A percentile compares a stretch with the other conserved stretches of the same genome.
phyloP scores from a whole-genome alignment of 108 stramenopile species.

The Cylindrotheca closterium region DNA sequence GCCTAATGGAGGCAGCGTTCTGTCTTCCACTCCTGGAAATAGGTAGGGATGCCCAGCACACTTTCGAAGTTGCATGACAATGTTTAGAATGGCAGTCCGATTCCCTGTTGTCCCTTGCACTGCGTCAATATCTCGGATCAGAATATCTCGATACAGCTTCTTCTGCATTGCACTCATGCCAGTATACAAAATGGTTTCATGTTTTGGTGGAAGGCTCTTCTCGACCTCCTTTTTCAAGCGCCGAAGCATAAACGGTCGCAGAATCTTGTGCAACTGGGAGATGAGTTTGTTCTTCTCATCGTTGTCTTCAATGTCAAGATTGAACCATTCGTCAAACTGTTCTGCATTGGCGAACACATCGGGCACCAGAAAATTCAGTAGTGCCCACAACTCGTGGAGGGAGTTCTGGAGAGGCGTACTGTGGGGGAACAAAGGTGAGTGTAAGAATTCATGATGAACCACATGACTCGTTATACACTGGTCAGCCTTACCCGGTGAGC shows the following conservation, averaged over 20 bases:
- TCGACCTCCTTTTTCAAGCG: slow-evolving; percentile 93
- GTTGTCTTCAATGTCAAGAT: slow-evolving; percentile 86
- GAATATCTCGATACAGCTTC: slow-evolving; percentile 88
- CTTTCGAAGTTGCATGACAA: slow-evolving; percentile 99
- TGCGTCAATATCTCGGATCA: slow-evolving; percentile 85
- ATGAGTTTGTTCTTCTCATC: slow-evolving; percentile 92
- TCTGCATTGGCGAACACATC: slow-evolving; percentile 89
- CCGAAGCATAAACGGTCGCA: slow-evolving; percentile 98
- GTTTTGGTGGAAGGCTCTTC: slow-evolving; percentile 86
- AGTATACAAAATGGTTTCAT: slow-evolving; percentile 88
- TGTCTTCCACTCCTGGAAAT: slow-evolving; percentile 95
- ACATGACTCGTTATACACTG: not conserved
- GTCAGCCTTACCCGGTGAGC: slow-evolving; percentile 79
- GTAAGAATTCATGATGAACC: not conserved
- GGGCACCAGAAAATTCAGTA: slow-evolving; percentile 68
- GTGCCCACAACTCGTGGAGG: slow-evolving; percentile 95
- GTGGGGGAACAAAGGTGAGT: not conserved
- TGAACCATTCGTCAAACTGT: slow-evolving; percentile 96
- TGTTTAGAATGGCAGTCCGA: slow-evolving; percentile 83
- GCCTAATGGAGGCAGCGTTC: slow-evolving; percentile 82
- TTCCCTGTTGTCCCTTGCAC: slow-evolving; percentile 66
- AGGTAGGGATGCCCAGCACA: slow-evolving; percentile 98
- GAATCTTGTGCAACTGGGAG: slow-evolving; percentile 95
- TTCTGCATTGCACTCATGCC: slow-evolving; percentile 92
- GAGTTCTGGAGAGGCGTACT: slow-evolving; percentile 97